These are phyloP conservation scores for Solanum stenotomum DNA, from an alignment of 257 asterid species.

Conservation along the genomic window DNA sequence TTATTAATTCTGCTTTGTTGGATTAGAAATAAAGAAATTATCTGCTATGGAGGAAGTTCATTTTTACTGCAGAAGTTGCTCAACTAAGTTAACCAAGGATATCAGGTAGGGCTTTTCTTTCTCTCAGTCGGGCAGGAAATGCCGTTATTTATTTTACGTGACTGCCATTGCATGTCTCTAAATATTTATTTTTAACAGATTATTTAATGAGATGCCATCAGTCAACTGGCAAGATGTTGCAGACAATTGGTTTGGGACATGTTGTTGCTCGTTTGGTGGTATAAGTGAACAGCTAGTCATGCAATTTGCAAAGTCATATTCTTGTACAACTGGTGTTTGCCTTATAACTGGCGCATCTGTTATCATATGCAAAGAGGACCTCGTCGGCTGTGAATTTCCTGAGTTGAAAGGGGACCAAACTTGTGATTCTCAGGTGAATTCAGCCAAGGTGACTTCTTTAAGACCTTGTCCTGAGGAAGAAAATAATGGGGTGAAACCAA, in stretches of 20 bases:
- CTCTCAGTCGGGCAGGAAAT: background rate
- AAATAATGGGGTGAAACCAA: background rate
- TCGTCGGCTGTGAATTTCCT: slow-evolving; percentile 43
- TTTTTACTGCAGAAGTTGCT: slow-evolving; percentile 86
- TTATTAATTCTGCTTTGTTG: slow-evolving; percentile 3
- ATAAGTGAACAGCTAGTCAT: slow-evolving; percentile 70
- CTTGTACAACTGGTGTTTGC: slow-evolving; percentile 62
- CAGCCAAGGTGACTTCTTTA: slow-evolving; percentile 1
- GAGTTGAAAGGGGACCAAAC: slow-evolving; percentile 13
- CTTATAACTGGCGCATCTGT: slow-evolving; percentile 61
- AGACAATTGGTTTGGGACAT: slow-evolving; percentile 96
- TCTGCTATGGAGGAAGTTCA: slow-evolving; percentile 59
- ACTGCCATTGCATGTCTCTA: background rate
- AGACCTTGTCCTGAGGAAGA: slow-evolving; percentile 7
- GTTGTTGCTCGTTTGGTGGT: slow-evolving; percentile 95
- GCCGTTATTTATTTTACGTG: background rate
- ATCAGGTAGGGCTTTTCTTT: slow-evolving; percentile 46
- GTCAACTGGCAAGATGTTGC: slow-evolving; percentile 89
- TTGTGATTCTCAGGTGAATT: slow-evolving; percentile 10
- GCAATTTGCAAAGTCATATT: slow-evolving; percentile 50
- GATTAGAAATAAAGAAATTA: slow-evolving; percentile 54
- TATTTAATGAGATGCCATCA: slow-evolving; percentile 82
- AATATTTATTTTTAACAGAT: slow-evolving; percentile 20
- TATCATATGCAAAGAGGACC: slow-evolving; percentile 51
- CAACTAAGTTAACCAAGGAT: slow-evolving; percentile 51